Conservation (phyloP, 345 rosid species). For the Eucalyptus erythrocorys region DNA sequence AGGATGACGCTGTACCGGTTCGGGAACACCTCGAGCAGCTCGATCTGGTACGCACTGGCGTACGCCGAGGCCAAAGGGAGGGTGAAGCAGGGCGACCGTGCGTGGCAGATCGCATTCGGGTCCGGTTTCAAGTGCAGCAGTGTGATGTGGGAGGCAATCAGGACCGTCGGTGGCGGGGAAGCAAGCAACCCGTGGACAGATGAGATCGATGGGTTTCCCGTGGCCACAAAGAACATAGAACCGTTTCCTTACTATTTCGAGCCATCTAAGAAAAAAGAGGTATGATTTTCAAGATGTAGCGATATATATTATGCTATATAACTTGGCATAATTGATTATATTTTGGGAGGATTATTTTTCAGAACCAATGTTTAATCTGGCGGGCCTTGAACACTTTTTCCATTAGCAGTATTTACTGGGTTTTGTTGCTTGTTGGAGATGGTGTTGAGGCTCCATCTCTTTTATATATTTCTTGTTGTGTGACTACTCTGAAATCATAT, state of each 20-base stretch:
- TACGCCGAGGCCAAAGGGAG: constrained; percentile 21
- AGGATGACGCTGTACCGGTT: constrained; percentile 22
- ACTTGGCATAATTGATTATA: neutral
- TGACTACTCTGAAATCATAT: neutral
- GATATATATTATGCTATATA: neutral
- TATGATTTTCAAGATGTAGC: neutral
- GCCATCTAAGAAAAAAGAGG: neutral
- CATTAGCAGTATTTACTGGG: neutral
- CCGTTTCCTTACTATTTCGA: neutral
- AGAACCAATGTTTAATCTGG: neutral
- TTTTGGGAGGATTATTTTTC: neutral
- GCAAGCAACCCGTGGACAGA: neutral
- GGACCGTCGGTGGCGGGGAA: neutral
- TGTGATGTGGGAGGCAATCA: constrained; percentile 9
- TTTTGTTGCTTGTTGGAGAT: neutral
- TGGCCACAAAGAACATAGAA: neutral
- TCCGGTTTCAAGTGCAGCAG: constrained; percentile 19
- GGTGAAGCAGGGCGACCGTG: constrained; percentile 8
- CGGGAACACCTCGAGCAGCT: constrained; percentile 13
- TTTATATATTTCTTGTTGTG: neutral
- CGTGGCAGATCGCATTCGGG: constrained; percentile 17
- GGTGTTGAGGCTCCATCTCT: neutral
- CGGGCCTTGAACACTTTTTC: neutral
- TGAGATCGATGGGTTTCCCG: neutral
- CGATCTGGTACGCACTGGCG: constrained; percentile 18